These are phyloP conservation scores for Hypholoma fasciculare DNA, from an alignment of 768 basidiomycete species.

Conservation along the genomic window DNA sequence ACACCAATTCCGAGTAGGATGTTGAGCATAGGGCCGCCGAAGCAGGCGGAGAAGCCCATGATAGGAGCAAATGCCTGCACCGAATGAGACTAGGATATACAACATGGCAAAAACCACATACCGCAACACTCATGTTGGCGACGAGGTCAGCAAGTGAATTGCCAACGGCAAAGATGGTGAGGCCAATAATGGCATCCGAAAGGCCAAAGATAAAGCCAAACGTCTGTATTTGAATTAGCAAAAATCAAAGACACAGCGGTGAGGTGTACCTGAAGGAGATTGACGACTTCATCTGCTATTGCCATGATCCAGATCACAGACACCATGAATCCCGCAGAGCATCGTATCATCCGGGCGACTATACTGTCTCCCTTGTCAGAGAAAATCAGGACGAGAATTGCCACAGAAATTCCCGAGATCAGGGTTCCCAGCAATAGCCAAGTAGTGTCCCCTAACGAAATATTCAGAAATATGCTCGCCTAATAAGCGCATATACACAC, in stretches of 20 bases:
- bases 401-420: conserved; percentile 53
- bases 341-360: conserved; percentile 65
- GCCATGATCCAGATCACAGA: conserved; percentile 98
- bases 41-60: conserved; percentile 96
- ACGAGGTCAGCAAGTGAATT: conserved; percentile 97
- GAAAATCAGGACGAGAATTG: conserved; percentile 57
- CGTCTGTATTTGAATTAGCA: conserved; percentile 49
- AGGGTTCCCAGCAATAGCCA: conserved; percentile 58
- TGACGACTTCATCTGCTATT: conserved; percentile 94
- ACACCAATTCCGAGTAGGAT: conserved; percentile 90
- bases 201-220: conserved; percentile 94
- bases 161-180: conserved; percentile 96
- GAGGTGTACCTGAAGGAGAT: conserved; percentile 73
- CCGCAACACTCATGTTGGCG: conserved; percentile 94
- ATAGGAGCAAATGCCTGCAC: conserved; percentile 78
- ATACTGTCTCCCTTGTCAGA: conserved; percentile 59
- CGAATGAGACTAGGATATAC: background rate
- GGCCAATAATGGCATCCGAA: conserved; percentile 94
- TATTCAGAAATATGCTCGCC: conserved; percentile 4
- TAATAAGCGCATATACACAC: conserved; percentile 41
- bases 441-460: conserved; percentile 41
- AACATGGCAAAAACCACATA: conserved; percentile 27
- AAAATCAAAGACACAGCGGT: background rate
- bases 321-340: conserved; percentile 89
- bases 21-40: conserved; percentile 92